phyloP scores from a whole-genome alignment of 345 rosid genomes.

The Moricandia arvensis region DNA sequence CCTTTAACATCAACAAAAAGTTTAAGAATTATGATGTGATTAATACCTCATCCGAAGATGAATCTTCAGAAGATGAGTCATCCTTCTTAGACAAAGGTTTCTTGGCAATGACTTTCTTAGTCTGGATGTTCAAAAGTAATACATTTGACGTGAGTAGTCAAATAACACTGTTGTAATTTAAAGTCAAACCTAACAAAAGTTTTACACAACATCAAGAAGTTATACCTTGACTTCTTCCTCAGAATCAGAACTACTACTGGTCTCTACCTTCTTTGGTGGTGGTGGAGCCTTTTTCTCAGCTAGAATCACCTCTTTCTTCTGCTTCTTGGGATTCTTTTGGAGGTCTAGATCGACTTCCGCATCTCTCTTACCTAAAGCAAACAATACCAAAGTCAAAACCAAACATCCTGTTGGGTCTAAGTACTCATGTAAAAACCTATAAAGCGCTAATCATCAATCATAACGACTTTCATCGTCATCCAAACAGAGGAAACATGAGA shows the following conservation, averaged over 20 bases:
- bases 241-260: constrained; percentile 44
- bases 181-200: background rate
- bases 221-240: constrained; percentile 57
- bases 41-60: constrained; percentile 37
- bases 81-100: constrained; percentile 24
- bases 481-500: background rate
- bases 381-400: background rate
- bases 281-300: constrained; percentile 36
- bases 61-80: constrained; percentile 36
- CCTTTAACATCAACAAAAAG: background rate
- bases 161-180: background rate
- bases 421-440: background rate
- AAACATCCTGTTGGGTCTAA: background rate
- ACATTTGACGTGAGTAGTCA: background rate
- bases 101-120: constrained; percentile 35
- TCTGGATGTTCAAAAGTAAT: background rate
- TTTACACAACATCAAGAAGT: background rate
- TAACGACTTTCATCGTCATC: background rate
- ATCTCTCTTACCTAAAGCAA: constrained; percentile 58
- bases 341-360: constrained; percentile 50
- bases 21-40: background rate
- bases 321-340: constrained; percentile 53
- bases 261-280: constrained; percentile 42
- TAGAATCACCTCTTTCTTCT: constrained; percentile 46
- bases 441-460: background rate